phyloP scores from a whole-genome alignment of 73 alveolate species.

The Paramecium sonneborni region DNA sequence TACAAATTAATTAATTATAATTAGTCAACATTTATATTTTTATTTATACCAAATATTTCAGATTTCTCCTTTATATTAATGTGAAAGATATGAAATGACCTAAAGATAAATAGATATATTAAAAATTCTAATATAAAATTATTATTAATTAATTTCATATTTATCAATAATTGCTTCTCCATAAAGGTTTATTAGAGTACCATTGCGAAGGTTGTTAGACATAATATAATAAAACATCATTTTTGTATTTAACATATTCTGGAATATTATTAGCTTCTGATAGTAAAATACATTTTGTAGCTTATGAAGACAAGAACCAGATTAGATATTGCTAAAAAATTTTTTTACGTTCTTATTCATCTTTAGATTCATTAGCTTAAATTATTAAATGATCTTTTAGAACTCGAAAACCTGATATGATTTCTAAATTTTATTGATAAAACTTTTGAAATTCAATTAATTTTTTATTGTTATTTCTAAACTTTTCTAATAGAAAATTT shows the following conservation, averaged over 20 bases:
- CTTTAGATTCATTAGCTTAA: background rate
- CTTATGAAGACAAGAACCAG: conserved; percentile 33
- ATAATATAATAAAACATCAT: conserved; percentile 27
- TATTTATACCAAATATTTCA: too few relatives aligned
- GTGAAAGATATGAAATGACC: too few relatives aligned
- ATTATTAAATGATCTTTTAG: conserved; percentile 9
- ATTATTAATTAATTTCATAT: background rate
- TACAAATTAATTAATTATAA: too few relatives aligned
- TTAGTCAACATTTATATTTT: too few relatives aligned
- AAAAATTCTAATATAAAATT: background rate
- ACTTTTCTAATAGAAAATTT: background rate
- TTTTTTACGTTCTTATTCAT: background rate
- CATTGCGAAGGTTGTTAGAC: background rate
- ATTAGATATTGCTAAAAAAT: conserved; percentile 19
- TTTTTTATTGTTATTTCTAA: background rate
- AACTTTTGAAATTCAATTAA: background rate
- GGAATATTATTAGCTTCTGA: conserved; percentile 13
- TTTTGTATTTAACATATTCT: conserved; percentile 33
- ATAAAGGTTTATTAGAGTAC: conserved; percentile 43
- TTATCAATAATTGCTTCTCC: background rate
- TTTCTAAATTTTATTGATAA: background rate
- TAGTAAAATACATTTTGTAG: background rate
- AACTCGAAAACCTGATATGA: conserved; percentile 14
- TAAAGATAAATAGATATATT: too few relatives aligned
- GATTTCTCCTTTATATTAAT: too few relatives aligned